Evolutionary conservation across 306 rosid genomes (phyloP), one percentile per base, ranked within the genome.

Genomic region (Ochetophila trinervis): DNA sequence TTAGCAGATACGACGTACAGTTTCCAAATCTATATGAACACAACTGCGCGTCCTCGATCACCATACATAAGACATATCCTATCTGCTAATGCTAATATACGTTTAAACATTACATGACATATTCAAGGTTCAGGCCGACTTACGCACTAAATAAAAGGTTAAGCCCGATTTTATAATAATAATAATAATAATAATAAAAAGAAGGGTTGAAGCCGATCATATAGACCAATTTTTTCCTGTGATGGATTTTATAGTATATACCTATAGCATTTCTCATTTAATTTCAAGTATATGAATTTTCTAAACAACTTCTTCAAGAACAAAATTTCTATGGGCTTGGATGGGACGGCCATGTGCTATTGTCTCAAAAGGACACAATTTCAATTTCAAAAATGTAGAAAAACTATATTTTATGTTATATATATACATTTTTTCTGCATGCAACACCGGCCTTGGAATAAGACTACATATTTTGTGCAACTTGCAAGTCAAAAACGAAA

Each of bases 301-400:
- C n/a, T 0, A 34, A 52, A 2, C 3, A 36, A 53, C 35, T 66
- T 36, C 36, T 66, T 59, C 61, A 52, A 9, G 61, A 66, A 34
- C 32, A 18, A 8, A 44, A 20, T 30, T 45, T 50, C 44, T 15
- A 47, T 16, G 67, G 66, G 8, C 19, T 16, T 21, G 66, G 18
- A 52, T 17, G 35, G 50, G 72, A 13, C 62, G 53, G 59, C 18
- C 72, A 57, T 51, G 62, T 65, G 48, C 20, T 45, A 13, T 1
- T 68, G 66, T 62, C 75, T 35, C 20, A n/a, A 47, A 22, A 35
- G 13, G 45, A 54, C 17, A 23, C 27, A 42, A 44, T 40, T 53
- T 23, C n/a, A 61, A 61, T 62, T 27, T 71, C 74, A 60, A 67
- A 67, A 8, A 34, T 12, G 53, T 53, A 35, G 66, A 59, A 60